Evolutionary conservation across 495 filamentous ascomycete species (phyloP).

Genomic region (Hypoxylon rickii): DNA sequence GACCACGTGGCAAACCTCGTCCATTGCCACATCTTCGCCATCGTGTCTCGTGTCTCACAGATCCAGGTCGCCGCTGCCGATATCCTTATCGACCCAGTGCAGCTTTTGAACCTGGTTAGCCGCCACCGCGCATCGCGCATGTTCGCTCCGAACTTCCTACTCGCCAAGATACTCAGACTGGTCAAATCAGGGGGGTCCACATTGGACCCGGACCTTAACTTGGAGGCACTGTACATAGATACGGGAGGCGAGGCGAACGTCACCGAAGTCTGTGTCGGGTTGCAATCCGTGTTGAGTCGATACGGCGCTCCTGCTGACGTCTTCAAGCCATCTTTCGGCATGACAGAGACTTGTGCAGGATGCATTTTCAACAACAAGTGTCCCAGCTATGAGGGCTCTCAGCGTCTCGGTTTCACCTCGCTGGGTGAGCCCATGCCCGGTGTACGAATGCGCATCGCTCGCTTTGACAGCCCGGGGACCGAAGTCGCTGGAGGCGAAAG

Average conservation of each 20-base stretch:
- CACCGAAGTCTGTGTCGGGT: conserved; percentile 21
- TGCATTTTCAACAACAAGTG: conserved; percentile 46
- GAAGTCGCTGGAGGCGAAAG: conserved; percentile 16
- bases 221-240: conserved; percentile 16
- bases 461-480: background rate
- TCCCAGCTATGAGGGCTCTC: conserved; percentile 46
- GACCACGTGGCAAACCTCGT: conserved; percentile 60
- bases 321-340: conserved; percentile 56
- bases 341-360: conserved; percentile 63
- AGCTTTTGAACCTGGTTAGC: conserved; percentile 48
- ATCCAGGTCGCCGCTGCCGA: conserved; percentile 51
- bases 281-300: conserved; percentile 31
- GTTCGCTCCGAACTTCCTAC: conserved; percentile 64
- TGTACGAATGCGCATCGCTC: conserved; percentile 46
- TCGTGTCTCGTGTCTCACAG: conserved; percentile 47
- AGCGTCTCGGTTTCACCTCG: conserved; percentile 39
- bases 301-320: conserved; percentile 45
- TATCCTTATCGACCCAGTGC: conserved; percentile 47
- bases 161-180: conserved; percentile 37
- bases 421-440: conserved; percentile 48
- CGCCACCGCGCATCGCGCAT: conserved; percentile 49
- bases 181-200: background rate
- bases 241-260: conserved; percentile 38
- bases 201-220: conserved; percentile 1
- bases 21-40: conserved; percentile 56